Percentiles rank a stretch among this genome's conserved stretches.
Evolutionary conservation across 441 rosid genomes (phyloP).

Genomic region (Croton setiger): DNA sequence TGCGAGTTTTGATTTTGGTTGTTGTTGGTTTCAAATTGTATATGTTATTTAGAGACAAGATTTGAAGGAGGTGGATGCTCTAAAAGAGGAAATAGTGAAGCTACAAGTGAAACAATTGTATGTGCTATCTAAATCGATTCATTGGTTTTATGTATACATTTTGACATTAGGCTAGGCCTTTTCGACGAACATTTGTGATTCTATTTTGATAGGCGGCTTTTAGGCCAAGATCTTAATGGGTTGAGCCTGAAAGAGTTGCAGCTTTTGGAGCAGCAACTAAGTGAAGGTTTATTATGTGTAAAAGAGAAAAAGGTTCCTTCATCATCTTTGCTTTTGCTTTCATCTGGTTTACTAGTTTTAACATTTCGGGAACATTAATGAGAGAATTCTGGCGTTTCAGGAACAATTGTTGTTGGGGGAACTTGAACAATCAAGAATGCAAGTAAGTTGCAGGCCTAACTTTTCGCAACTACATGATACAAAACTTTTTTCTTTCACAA

Average conservation of each 20-base stretch:
- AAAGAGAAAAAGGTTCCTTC: constrained; percentile 68
- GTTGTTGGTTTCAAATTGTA: constrained; percentile 9
- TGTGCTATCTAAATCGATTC: constrained; percentile 25
- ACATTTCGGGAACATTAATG: constrained; percentile 17
- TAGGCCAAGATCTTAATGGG: constrained; percentile 60
- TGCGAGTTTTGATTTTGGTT: neutral
- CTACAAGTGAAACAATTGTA: constrained; percentile 76
- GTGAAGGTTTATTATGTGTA: constrained; percentile 54
- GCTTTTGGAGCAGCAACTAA: constrained; percentile 68
- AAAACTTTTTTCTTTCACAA: constrained; percentile 5
- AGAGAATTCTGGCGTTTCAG: constrained; percentile 42
- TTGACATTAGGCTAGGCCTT: neutral
- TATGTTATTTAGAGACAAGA: constrained; percentile 41
- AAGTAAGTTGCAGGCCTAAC: constrained; percentile 36
- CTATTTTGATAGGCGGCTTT: constrained; percentile 44
- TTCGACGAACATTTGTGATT: constrained; percentile 10
- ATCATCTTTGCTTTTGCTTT: neutral
- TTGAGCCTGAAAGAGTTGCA: constrained; percentile 72
- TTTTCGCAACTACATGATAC: constrained; percentile 14
- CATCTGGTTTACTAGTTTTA: neutral
- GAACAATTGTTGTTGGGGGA: constrained; percentile 64
- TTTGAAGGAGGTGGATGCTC: constrained; percentile 45
- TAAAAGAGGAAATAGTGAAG: constrained; percentile 61
- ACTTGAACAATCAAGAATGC: constrained; percentile 69
- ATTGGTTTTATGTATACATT: neutral